Base-by-base conservation (phyloP, 1,284 basidiomycete species). In the Amylostereum chailletii region DNA sequence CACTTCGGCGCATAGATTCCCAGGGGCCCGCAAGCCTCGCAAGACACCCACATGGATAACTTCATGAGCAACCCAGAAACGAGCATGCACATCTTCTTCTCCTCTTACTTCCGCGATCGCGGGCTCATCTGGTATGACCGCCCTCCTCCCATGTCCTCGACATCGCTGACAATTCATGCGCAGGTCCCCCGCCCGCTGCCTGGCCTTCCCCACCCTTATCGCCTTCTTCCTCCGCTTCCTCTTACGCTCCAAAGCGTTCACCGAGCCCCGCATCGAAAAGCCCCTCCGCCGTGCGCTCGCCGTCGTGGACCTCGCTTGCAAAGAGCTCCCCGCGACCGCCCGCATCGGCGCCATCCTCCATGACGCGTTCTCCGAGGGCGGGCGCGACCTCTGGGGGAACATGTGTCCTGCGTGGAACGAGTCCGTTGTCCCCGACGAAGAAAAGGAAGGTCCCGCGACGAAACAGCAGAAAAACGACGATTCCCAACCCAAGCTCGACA, bases 191-290 rank as follows among this genome's bases (percentile, higher is more conserved):
- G 38, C 34, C 19, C 53, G 58, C 34, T 59, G 62, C 45, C 51
- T 57, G 32, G 69, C 73, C 49, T 65, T 72, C 2, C 84, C 85
- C 2, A 74, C 71, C 37, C 66, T 89, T 5, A 50, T 86, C 2
- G 62, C 58, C 1, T 85, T 83, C 61, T 87, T 86, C 65, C 50
- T 86, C 32, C 62, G 72, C 11, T 88, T 77, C 58, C 59, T 88
- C 36, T 49, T 83, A 9, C 75, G 79, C 27, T 81, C 76, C 57
- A 61, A 67, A n/a, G 72, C 79, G 26, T 67, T 86, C 38, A 71
- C 70, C 41, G 68, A 70, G 50, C 52, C 49, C 1, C 62, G 69
- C 51, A 62, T 68, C 47, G 73, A 79, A 46, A 65, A 69, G 2
- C 67, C 65, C 3, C 62, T 87, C 46, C 66, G 67, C 34, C 65